A percentile compares a stretch with the other conserved stretches of the same genome.
These are phyloP conservation scores for Lycium ferocissimum DNA, from an alignment of 257 asterid genomes.

Conservation along the genomic window DNA sequence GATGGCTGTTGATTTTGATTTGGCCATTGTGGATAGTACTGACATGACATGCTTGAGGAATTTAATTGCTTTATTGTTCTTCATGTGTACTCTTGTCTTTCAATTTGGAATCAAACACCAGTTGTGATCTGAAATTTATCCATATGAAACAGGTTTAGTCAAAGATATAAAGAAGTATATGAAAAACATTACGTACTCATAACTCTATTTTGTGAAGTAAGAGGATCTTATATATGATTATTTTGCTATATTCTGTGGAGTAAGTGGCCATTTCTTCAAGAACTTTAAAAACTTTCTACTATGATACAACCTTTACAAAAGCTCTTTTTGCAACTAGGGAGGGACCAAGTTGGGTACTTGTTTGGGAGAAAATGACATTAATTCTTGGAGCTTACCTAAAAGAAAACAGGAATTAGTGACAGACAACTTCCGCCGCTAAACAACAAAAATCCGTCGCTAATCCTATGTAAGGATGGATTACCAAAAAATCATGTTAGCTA, in stretches of 20 bases:
- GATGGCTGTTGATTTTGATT: constrained; percentile 58
- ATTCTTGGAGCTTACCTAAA: neutral
- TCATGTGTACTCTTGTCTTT: constrained; percentile 28
- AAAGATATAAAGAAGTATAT: neutral
- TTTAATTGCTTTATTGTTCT: constrained; percentile 35
- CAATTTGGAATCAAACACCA: neutral
- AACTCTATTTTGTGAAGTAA: neutral
- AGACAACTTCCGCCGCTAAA: neutral
- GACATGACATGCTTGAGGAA: constrained; percentile 52
- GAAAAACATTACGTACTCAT: neutral
- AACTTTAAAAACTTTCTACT: neutral
- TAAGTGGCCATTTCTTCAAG: neutral
- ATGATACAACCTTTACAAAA: neutral
- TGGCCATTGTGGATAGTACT: constrained; percentile 46
- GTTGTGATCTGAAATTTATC: constrained; percentile 15
- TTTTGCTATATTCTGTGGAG: neutral
- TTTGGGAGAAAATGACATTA: neutral
- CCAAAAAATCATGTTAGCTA: neutral
- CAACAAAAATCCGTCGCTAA: neutral
- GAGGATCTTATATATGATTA: neutral
- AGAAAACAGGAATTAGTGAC: neutral
- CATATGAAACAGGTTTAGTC: neutral
- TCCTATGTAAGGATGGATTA: neutral
- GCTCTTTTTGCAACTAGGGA: neutral
- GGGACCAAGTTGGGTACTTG: neutral